A percentile compares a stretch with the other conserved stretches of the same genome.
Evolutionary conservation across 2,329 filamentous ascomycete species (phyloP).

Genomic region (Cyclaneusma minus): DNA sequence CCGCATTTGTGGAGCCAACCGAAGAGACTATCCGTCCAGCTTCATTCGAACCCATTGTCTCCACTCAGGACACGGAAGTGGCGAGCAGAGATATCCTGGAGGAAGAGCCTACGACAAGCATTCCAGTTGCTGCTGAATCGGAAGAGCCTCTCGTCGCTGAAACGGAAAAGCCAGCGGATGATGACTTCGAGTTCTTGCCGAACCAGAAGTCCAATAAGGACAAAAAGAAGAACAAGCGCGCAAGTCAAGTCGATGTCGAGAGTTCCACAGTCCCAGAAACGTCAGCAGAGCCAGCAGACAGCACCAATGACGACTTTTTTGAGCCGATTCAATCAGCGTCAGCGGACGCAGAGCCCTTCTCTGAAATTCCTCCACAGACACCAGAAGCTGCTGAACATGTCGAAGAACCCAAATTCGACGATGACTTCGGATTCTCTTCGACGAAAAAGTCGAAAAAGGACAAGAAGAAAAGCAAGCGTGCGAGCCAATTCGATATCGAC

Average conservation of each 20-base stretch:
- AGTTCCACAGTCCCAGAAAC: not conserved
- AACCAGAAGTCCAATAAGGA: constrained; percentile 21
- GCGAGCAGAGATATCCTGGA: too few relatives aligned
- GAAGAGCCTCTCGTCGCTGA: too few relatives aligned
- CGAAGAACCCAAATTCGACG: not conserved
- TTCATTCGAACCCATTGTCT: too few relatives aligned
- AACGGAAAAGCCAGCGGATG: constrained; percentile 5
- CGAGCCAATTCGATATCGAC: constrained; percentile 1
- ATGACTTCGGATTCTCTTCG: constrained; percentile 1
- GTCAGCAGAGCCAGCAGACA: constrained; percentile 1
- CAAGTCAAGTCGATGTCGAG: constrained; percentile 1
- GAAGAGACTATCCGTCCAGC: too few relatives aligned
- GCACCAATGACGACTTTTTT: constrained; percentile 2
- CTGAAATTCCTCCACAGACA: too few relatives aligned
- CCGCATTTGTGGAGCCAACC: too few relatives aligned
- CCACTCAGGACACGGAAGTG: too few relatives aligned
- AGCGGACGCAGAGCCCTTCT: constrained; percentile 4
- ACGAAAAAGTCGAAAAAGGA: constrained; percentile 12
- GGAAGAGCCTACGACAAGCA: too few relatives aligned
- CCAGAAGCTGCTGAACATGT: constrained; percentile 6
- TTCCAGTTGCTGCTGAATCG: too few relatives aligned
- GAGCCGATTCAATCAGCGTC: constrained; percentile 1
- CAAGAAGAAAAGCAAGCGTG: constrained; percentile 6
- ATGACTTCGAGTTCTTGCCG: constrained; percentile 10
- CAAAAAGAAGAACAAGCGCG: constrained; percentile 8